These are phyloP conservation scores for Penicillium brasilianum DNA, from an alignment of 2,329 filamentous ascomycete genomes.

Conservation along the genomic window DNA sequence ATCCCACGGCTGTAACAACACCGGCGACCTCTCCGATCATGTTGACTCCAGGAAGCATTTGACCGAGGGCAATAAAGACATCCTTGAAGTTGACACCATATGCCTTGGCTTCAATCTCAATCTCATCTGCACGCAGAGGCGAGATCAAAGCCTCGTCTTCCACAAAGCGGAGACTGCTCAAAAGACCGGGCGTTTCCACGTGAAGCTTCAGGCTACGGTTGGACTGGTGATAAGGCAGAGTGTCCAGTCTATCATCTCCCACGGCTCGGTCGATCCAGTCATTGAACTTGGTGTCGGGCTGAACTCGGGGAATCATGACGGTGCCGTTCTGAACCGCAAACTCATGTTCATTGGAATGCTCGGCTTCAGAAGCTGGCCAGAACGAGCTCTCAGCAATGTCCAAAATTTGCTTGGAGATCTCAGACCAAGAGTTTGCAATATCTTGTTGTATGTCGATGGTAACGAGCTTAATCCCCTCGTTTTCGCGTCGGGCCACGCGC, in stretches of 20 bases:
- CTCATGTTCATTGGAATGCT: background rate
- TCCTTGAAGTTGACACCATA: constrained; percentile 10
- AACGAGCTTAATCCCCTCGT: constrained; percentile 5
- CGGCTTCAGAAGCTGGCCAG: background rate
- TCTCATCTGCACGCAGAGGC: background rate
- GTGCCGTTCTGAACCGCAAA: background rate
- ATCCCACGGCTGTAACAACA: constrained; percentile 4
- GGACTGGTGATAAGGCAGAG: constrained; percentile 1
- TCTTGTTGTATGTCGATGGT: constrained; percentile 6
- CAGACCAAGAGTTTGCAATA: background rate
- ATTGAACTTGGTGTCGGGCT: constrained; percentile 7
- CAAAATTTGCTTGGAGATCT: constrained; percentile 3
- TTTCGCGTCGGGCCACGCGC: constrained; percentile 5
- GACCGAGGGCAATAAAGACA: constrained; percentile 10
- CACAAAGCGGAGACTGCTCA: constrained; percentile 5
- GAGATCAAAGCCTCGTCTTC: constrained; percentile 2
- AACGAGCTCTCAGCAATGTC: constrained; percentile 6
- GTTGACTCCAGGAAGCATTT: constrained; percentile 1
- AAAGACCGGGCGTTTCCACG: constrained; percentile 2
- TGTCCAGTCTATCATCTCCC: background rate
- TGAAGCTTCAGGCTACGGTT: constrained; percentile 5
- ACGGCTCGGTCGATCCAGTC: constrained; percentile 4
- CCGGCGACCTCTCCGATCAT: constrained; percentile 7
- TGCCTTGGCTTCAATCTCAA: constrained; percentile 3
- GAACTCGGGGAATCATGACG: constrained; percentile 7